Percentiles rank a stretch among this genome's conserved stretches.
Conservation (phyloP, 345 rosid species). For the Limnanthes douglasii region DNA sequence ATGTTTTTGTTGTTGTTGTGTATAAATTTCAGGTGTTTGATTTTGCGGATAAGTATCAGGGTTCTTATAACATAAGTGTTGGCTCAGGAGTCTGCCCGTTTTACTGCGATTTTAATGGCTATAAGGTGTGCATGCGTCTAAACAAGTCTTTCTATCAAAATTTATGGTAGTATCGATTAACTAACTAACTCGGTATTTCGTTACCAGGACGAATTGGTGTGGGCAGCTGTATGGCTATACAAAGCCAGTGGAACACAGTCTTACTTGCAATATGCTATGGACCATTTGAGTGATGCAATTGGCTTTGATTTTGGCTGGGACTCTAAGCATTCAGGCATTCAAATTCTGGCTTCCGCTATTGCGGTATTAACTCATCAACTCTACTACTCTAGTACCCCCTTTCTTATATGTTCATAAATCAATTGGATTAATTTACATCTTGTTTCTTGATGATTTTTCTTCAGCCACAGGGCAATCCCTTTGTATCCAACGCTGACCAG, state of each 20-base stretch:
- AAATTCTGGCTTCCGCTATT: too few species aligned
- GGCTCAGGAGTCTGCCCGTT: too few species aligned
- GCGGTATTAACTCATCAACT: too few species aligned
- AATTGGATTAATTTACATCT: background rate
- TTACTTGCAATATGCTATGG: background rate
- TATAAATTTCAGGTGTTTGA: slow-evolving; percentile 58
- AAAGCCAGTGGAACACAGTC: background rate
- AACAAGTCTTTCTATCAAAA: too few species aligned
- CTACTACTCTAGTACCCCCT: background rate
- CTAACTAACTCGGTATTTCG: too few species aligned
- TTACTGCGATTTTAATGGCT: too few species aligned
- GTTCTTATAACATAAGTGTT: too few species aligned
- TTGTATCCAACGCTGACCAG: background rate
- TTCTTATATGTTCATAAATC: background rate
- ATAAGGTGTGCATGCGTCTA: too few species aligned
- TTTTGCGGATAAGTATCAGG: slow-evolving; percentile 54
- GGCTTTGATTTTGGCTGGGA: background rate
- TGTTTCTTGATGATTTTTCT: background rate
- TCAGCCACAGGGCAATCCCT: too few species aligned
- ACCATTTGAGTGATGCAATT: too few species aligned
- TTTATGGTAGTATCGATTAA: too few species aligned
- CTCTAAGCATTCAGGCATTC: background rate
- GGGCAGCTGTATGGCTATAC: slow-evolving; percentile 4
- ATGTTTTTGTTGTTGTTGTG: too few species aligned
- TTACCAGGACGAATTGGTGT: slow-evolving; percentile 1